Conservation (phyloP, 371 early-diverging fungal genomes). For the Actinomortierella wolfii region DNA sequence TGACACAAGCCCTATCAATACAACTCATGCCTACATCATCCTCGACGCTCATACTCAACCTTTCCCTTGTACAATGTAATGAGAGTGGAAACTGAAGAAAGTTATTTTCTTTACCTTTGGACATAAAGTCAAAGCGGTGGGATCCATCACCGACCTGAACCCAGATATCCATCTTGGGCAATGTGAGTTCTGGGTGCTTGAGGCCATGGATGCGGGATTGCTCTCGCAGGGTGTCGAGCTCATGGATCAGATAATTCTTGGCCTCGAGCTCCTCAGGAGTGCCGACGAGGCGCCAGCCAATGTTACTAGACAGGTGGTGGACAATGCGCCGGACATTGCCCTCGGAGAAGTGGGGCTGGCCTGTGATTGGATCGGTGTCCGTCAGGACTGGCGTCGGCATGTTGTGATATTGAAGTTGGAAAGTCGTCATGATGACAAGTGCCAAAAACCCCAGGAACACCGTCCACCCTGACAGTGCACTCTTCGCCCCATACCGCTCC, state of each 20-base stretch:
- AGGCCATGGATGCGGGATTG: slow-evolving; percentile 14
- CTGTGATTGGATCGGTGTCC: slow-evolving; percentile 35
- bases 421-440: slow-evolving; percentile 43
- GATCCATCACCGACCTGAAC: slow-evolving; percentile 64
- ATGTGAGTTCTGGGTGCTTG: not conserved
- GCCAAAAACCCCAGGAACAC: slow-evolving; percentile 26
- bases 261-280: slow-evolving; percentile 29
- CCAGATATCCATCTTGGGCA: slow-evolving; percentile 66
- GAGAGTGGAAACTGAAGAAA: no score
- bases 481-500: not conserved
- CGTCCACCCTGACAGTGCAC: slow-evolving; percentile 18
- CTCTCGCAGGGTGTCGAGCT: slow-evolving; percentile 17
- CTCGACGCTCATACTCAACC: no score
- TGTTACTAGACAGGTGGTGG: slow-evolving; percentile 53
- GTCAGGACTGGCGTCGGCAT: slow-evolving; percentile 34
- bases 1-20: no score
- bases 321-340: slow-evolving; percentile 56
- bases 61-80: no score
- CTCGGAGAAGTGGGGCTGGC: slow-evolving; percentile 58
- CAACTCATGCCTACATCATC: no score
- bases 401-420: slow-evolving; percentile 49
- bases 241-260: slow-evolving; percentile 17
- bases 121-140: slow-evolving; percentile 78
- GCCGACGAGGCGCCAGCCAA: slow-evolving; percentile 59
- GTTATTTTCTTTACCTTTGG: slow-evolving; percentile 53